Percentiles rank a stretch among this genome's conserved stretches.
phyloP scores from a whole-genome alignment of 2,329 filamentous ascomycete genomes.

The Fusarium anthophilum region DNA sequence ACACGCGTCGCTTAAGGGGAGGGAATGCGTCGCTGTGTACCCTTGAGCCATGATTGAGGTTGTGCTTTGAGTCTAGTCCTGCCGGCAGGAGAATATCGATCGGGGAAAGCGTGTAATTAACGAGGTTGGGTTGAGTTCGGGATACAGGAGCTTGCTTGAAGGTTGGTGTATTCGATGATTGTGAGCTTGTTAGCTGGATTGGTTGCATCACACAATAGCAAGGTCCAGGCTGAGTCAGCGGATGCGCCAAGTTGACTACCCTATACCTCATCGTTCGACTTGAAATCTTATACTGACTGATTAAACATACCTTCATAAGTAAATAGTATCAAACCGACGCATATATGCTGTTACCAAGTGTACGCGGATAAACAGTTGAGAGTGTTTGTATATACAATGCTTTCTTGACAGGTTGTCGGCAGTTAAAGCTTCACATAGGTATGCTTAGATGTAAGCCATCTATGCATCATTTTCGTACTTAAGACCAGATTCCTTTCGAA shows the following conservation, averaged over 20 bases:
- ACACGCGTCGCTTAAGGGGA: slow-evolving; percentile 26
- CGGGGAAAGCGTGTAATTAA: not conserved
- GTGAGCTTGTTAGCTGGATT: slow-evolving; percentile 30
- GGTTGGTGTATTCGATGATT: slow-evolving; percentile 21
- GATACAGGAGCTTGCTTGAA: slow-evolving; percentile 10
- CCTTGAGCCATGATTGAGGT: slow-evolving; percentile 41
- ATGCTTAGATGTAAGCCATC: not conserved
- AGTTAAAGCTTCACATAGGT: not conserved
- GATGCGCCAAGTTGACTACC: not conserved
- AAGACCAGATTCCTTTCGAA: slow-evolving; percentile 77
- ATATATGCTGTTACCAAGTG: not conserved
- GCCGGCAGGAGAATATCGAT: slow-evolving; percentile 35
- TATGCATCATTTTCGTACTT: slow-evolving; percentile 71
- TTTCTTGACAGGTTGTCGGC: not conserved
- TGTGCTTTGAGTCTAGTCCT: slow-evolving; percentile 26
- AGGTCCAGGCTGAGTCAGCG: slow-evolving; percentile 30
- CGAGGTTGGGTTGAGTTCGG: slow-evolving; percentile 1
- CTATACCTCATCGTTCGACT: not conserved
- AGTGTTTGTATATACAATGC: not conserved
- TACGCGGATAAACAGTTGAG: not conserved
- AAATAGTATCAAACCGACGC: not conserved
- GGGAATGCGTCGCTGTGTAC: slow-evolving; percentile 21
- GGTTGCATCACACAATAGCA: slow-evolving; percentile 36
- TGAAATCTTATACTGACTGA: not conserved
- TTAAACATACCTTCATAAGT: not conserved